Evolutionary conservation across 2,329 filamentous ascomycete species (phyloP).

Genomic region (Verticillium nubilum): DNA sequence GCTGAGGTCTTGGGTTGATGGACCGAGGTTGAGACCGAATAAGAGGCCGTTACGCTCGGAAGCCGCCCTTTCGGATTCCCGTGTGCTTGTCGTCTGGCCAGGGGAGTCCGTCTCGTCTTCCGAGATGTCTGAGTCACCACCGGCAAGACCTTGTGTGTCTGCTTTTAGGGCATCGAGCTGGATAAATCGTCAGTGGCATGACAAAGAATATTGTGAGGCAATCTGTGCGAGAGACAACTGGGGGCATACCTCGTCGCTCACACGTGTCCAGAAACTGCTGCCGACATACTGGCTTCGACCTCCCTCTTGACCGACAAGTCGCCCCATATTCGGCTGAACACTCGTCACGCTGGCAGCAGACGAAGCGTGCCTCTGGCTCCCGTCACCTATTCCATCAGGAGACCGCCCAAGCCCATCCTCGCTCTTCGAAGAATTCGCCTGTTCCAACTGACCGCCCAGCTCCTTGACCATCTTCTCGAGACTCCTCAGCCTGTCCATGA

Average conservation of each 20-base stretch:
- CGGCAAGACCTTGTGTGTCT: constrained; percentile 26
- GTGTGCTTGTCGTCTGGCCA: constrained; percentile 22
- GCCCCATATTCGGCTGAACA: constrained; percentile 37
- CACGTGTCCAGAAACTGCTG: constrained; percentile 48
- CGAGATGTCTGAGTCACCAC: constrained; percentile 29
- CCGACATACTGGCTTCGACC: constrained; percentile 41
- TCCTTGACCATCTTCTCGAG: constrained; percentile 47
- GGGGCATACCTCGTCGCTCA: constrained; percentile 46
- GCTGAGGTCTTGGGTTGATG: constrained; percentile 22
- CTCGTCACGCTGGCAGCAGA: constrained; percentile 4
- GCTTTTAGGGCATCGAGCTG: constrained; percentile 40
- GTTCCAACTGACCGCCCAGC: constrained; percentile 35
- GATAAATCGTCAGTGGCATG: background rate
- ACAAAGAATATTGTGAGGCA: constrained; percentile 9
- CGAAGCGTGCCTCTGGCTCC: background rate
- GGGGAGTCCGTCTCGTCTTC: constrained; percentile 27
- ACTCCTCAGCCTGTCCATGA: constrained; percentile 43
- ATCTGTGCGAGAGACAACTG: too few species aligned
- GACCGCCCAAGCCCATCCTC: background rate
- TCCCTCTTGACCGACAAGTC: constrained; percentile 39
- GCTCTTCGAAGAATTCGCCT: constrained; percentile 24
- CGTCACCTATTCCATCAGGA: background rate
- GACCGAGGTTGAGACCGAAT: constrained; percentile 38
- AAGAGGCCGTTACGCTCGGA: constrained; percentile 45
- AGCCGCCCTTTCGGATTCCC: constrained; percentile 34